Conservation (phyloP, 2,329 filamentous ascomycete species). For the Arthrobotrys entomopaga region DNA sequence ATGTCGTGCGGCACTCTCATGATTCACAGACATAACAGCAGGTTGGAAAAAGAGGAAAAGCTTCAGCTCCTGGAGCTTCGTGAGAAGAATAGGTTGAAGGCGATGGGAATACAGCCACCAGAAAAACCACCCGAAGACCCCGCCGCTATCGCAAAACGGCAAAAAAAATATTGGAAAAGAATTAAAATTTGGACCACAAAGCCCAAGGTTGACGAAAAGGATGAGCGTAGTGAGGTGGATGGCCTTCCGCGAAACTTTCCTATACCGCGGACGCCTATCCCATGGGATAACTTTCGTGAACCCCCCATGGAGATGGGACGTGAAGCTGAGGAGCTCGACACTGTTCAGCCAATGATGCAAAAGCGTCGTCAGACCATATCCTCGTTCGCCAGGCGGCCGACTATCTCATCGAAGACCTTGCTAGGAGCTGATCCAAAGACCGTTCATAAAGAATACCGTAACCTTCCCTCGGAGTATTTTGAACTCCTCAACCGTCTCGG, state of each 20-base stretch:
- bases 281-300: constrained; percentile 24
- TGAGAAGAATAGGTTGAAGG: constrained; percentile 9
- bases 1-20: constrained; percentile 18
- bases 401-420: not conserved
- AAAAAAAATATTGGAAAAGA: constrained; percentile 43
- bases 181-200: constrained; percentile 1
- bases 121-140: not conserved
- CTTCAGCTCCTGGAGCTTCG: constrained; percentile 10
- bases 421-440: not conserved
- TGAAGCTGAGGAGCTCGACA: constrained; percentile 19
- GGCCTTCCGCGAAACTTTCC: not conserved
- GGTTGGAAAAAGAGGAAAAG: constrained; percentile 12
- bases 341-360: constrained; percentile 1
- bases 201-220: not conserved
- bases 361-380: constrained; percentile 6
- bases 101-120: not conserved
- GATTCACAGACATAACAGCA: not conserved
- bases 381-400: not conserved
- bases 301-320: not conserved
- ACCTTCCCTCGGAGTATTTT: not conserved
- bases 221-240: not conserved
- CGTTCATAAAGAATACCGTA: not conserved
- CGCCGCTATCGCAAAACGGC: not conserved
- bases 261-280: constrained; percentile 25
- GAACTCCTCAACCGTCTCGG: not conserved